phyloP scores from a whole-genome alignment of 2,329 filamentous ascomycete genomes.

The Penicillium sp. region DNA sequence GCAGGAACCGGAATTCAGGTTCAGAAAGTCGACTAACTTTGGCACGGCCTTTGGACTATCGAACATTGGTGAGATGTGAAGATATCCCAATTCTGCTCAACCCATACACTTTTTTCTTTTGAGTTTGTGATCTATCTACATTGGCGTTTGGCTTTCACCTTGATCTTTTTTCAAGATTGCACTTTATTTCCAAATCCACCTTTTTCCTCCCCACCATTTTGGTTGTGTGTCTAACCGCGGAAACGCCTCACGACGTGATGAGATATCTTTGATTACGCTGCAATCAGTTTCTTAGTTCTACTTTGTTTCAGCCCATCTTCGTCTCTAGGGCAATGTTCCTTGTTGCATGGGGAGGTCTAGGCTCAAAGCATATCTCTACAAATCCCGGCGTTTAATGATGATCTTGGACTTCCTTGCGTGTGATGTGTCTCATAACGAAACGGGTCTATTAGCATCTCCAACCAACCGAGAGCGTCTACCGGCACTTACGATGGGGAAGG shows the following conservation, averaged over 20 bases:
- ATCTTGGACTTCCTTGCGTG: slow-evolving; percentile 24
- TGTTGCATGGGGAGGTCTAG: neutral
- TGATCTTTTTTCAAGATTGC: slow-evolving; percentile 1
- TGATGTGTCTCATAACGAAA: slow-evolving; percentile 11
- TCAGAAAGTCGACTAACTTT: slow-evolving; percentile 48
- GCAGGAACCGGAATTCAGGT: slow-evolving; percentile 39
- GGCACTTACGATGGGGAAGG: slow-evolving; percentile 4
- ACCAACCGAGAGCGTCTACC: neutral
- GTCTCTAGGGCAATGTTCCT: neutral
- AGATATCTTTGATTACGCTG: slow-evolving; percentile 13
- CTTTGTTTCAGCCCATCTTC: slow-evolving; percentile 1
- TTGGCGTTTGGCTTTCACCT: slow-evolving; percentile 1
- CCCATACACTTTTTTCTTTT: slow-evolving; percentile 1
- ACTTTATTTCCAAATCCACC: slow-evolving; percentile 2
- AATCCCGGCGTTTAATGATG: neutral
- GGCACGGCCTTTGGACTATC: slow-evolving; percentile 46
- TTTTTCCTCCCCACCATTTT: neutral
- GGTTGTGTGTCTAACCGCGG: slow-evolving; percentile 1
- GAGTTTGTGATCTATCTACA: slow-evolving; percentile 16
- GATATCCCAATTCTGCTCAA: neutral
- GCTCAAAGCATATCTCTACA: slow-evolving; percentile 6
- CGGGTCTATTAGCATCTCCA: neutral
- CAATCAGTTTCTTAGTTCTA: neutral
- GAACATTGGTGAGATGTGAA: slow-evolving; percentile 18
- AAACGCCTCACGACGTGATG: slow-evolving; percentile 14